Evolutionary conservation across 2,329 filamentous ascomycete species (phyloP).

Genomic region (Zymoseptoria pseudotritici): DNA sequence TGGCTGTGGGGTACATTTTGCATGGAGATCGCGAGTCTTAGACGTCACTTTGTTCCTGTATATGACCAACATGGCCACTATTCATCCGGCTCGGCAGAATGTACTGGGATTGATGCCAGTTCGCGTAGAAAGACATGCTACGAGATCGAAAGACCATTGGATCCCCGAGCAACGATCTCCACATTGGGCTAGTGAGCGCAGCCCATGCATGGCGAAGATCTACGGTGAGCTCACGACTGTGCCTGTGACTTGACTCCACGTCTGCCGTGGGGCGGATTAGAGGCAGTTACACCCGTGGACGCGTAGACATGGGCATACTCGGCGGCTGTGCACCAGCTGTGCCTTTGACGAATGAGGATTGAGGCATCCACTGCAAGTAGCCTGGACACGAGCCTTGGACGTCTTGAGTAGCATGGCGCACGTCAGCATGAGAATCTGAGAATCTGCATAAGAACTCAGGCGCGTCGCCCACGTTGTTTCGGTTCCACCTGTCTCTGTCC

Average conservation of each 20-base stretch:
- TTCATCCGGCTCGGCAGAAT: not conserved
- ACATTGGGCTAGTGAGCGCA: not conserved
- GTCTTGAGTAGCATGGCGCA: conserved; percentile 9
- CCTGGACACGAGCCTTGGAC: not conserved
- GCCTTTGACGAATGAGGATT: not conserved
- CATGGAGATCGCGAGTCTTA: not conserved
- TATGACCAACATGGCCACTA: not conserved
- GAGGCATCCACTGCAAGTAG: not conserved
- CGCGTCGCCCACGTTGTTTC: not conserved
- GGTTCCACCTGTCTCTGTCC: not conserved
- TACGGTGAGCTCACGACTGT: not conserved
- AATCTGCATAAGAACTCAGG: not conserved
- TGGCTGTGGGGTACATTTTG: not conserved
- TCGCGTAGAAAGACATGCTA: not conserved
- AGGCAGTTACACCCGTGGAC: not conserved
- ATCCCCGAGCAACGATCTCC: not conserved
- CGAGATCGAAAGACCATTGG: not conserved
- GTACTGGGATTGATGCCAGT: not conserved
- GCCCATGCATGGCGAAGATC: not conserved
- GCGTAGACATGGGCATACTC: not conserved
- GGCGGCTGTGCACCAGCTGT: not conserved
- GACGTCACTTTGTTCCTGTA: not conserved
- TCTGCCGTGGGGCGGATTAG: not conserved
- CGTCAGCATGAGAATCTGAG: conserved; percentile 6
- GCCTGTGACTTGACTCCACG: not conserved